Evolutionary conservation across 345 rosid species (phyloP), one percentile per base, ranked within the genome.

Genomic region (Lepidium africanum): DNA sequence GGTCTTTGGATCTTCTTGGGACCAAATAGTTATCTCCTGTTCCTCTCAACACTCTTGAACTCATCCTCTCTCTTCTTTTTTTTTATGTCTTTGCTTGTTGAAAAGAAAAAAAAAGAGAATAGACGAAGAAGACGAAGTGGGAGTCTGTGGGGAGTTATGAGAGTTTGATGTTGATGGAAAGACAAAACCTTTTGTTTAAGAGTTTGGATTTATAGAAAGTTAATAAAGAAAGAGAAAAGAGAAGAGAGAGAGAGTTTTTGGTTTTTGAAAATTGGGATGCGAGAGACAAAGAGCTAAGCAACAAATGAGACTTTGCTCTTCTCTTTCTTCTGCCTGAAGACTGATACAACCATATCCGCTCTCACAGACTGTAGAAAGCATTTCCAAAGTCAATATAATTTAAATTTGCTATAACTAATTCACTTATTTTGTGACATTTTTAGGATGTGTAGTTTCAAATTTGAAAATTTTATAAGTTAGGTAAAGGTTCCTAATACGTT

Each of bases 1-100:
- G 77, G 57, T 80, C 83, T 21, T 69, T 82, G 59, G 81, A 81
- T 60, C 73, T 81, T 66, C 81, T 80, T 5, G 87, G 78, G 62
- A 74, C 69, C 55, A 72, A 74, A 30, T 71, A 48, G 73, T 77
- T 57, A 0, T 57, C 71, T 41, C 56, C 12, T 41, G 82, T 36
- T 40, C 72, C 68, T 80, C 85, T 71, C 67, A 76, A 69, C 67
- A 71, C 82, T 54, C 85, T 80, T 43, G 85, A 87, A 73, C 78
- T 70, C 61, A 75, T 78, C 39, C 77, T 82, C 3, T 85, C n/a
- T 78, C 1, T 15, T 72, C 35, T 13, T 35, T 41, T 47, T 47
- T 25, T 59, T 56, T 57, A 60, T 68, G 61, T 64, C 42, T 66
- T 65, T 62, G 68, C 39, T 48, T 65, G 32, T 12, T 37, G 32